Evolutionary conservation across 352 stramenopile species (phyloP).

Genomic region (Lagenidium giganteum): DNA sequence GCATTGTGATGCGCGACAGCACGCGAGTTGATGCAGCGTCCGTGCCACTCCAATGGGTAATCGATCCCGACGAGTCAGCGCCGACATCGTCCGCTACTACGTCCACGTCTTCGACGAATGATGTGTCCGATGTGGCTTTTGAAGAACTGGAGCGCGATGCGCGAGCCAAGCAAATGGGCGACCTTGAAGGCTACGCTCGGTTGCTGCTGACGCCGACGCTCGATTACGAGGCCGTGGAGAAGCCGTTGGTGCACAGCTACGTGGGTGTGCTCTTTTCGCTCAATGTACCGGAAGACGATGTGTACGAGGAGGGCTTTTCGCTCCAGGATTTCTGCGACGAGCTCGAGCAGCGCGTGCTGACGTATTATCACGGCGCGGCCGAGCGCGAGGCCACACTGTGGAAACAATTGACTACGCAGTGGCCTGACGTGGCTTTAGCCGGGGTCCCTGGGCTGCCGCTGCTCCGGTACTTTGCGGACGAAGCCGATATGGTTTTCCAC

Average conservation of each 20-base stretch:
- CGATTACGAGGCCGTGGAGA: constrained; percentile 38
- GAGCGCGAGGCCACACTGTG: too few species aligned
- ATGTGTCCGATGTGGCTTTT: too few species aligned
- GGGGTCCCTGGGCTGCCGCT: constrained; percentile 16
- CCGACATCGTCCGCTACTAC: too few species aligned
- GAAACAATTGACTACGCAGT: too few species aligned
- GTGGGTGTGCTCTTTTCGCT: constrained; percentile 57
- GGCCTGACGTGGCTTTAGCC: too few species aligned
- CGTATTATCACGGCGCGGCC: constrained; percentile 22
- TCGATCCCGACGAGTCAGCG: too few species aligned
- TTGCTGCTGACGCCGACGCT: constrained; percentile 43
- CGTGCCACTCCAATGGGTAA: too few species aligned
- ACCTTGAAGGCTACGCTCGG: constrained; percentile 42
- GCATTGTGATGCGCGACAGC: too few species aligned
- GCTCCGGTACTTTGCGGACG: constrained; percentile 37
- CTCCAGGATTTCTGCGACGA: constrained; percentile 33
- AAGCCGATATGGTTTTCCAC: constrained; percentile 37
- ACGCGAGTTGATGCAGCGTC: too few species aligned
- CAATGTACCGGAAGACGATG: constrained; percentile 24
- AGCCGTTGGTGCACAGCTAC: constrained; percentile 43
- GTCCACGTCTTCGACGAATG: too few species aligned
- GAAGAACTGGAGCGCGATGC: too few species aligned
- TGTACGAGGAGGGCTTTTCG: constrained; percentile 24
- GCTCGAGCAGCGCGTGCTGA: constrained; percentile 30
- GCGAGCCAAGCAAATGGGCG: constrained; percentile 17